These are phyloP conservation scores for Ocimum tenuiflorum DNA, from an alignment of 257 asterid genomes.

Conservation along the genomic window DNA sequence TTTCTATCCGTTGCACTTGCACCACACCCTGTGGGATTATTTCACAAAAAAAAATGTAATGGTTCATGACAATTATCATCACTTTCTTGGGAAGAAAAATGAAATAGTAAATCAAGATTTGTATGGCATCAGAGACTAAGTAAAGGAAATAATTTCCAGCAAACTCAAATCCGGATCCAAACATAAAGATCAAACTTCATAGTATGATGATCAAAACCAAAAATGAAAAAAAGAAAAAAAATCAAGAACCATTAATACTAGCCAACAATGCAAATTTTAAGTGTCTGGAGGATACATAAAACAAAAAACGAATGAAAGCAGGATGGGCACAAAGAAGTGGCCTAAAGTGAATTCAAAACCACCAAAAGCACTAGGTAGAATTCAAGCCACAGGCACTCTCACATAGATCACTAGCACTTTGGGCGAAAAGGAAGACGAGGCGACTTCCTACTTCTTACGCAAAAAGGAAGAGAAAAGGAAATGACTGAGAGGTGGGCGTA, in stretches of 20 bases:
- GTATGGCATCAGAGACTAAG: no score
- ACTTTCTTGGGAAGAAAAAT: no score
- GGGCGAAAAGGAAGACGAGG: conserved; percentile 21
- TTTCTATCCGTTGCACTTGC: no score
- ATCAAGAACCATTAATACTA: conserved; percentile 11
- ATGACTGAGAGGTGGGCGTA: conserved; percentile 8
- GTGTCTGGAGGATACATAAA: conserved; percentile 43
- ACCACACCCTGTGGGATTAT: no score
- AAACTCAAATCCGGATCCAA: no score
- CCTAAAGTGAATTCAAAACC: conserved; percentile 34
- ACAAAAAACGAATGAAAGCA: conserved; percentile 40
- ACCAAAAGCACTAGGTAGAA: conserved; percentile 29
- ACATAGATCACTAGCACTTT: conserved; percentile 38
- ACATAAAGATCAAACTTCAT: not conserved
- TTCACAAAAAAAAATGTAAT: no score
- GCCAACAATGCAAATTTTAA: conserved; percentile 35
- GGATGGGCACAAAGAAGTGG: conserved; percentile 45
- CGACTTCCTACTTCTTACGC: conserved; percentile 22
- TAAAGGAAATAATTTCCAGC: no score
- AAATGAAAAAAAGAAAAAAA: no score
- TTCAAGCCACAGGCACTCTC: conserved; percentile 41
- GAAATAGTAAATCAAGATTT: no score
- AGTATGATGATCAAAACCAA: not conserved
- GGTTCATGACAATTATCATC: no score
- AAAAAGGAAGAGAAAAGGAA: conserved; percentile 32